A percentile compares a stretch with the other conserved stretches of the same genome.
These are phyloP conservation scores for Kwoniella shivajii DNA, from an alignment of 1,284 basidiomycete species.

Conservation along the genomic window DNA sequence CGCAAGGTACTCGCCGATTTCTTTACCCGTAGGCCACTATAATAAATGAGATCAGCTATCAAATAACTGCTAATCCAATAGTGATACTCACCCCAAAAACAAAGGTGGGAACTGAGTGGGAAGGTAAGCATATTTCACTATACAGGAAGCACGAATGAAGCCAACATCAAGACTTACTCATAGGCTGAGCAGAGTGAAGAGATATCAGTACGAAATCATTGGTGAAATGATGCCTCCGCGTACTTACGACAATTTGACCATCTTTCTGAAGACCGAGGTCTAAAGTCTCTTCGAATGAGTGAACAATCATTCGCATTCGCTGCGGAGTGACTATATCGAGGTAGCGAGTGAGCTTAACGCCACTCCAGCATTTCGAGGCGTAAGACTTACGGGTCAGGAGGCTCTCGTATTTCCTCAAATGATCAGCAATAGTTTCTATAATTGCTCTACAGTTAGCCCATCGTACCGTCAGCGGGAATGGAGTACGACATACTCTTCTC, in stretches of 20 bases:
- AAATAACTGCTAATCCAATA: not conserved
- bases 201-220: not conserved
- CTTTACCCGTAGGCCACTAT: conserved; percentile 83
- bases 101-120: conserved; percentile 82
- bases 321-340: conserved; percentile 76
- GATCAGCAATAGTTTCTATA: conserved; percentile 72
- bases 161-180: conserved; percentile 37
- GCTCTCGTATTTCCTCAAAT: conserved; percentile 81
- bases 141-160: not conserved
- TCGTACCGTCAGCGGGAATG: not conserved
- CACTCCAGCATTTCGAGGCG: not conserved
- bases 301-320: conserved; percentile 95
- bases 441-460: not conserved
- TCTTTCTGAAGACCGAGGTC: conserved; percentile 82
- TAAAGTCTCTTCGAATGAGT: conserved; percentile 90
- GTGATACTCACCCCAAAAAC: conserved; percentile 71
- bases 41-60: not conserved
- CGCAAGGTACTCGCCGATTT: conserved; percentile 88
- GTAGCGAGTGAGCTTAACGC: not conserved
- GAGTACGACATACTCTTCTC: conserved; percentile 47
- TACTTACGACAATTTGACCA: conserved; percentile 83
- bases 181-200: conserved; percentile 38
- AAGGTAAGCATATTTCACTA: not conserved
- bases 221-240: not conserved
- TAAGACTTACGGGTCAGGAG: conserved; percentile 63